phyloP scores from a whole-genome alignment of 345 rosid genomes.

The Passiflora organensis region DNA sequence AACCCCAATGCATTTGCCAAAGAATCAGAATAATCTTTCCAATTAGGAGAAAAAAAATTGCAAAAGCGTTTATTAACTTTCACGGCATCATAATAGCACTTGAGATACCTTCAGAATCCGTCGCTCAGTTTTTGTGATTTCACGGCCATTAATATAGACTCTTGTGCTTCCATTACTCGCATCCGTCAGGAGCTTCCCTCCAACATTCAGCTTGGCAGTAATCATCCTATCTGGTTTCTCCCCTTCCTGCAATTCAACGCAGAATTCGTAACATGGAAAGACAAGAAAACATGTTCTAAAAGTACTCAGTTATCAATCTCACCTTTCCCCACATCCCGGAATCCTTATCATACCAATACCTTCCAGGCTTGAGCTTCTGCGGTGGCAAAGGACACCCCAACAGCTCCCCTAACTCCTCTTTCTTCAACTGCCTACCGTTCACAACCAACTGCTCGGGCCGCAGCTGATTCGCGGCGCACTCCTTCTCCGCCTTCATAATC shows the following conservation, averaged over 20 bases:
- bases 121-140: constrained; percentile 48
- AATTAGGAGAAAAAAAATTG: too few species aligned
- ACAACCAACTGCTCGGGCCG: constrained; percentile 57
- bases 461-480: constrained; percentile 53
- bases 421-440: constrained; percentile 44
- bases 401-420: constrained; percentile 44
- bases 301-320: not conserved
- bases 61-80: too few species aligned
- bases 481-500: constrained; percentile 64
- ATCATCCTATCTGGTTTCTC: constrained; percentile 59
- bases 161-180: constrained; percentile 58
- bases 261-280: not conserved
- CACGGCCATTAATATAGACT: constrained; percentile 63
- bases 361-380: constrained; percentile 80
- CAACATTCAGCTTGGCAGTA: constrained; percentile 48
- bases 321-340: constrained; percentile 94
- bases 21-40: too few species aligned
- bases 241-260: constrained; percentile 43
- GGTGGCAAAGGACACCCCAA: constrained; percentile 53
- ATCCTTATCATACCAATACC: constrained; percentile 98
- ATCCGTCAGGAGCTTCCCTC: constrained; percentile 40
- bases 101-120: constrained; percentile 40
- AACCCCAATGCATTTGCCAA: too few species aligned
- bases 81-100: not conserved
- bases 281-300: too few species aligned